A percentile compares a stretch with the other conserved stretches of the same genome.
phyloP scores from a whole-genome alignment of 208 protist species.

The Ichthyophonus hoferi region DNA sequence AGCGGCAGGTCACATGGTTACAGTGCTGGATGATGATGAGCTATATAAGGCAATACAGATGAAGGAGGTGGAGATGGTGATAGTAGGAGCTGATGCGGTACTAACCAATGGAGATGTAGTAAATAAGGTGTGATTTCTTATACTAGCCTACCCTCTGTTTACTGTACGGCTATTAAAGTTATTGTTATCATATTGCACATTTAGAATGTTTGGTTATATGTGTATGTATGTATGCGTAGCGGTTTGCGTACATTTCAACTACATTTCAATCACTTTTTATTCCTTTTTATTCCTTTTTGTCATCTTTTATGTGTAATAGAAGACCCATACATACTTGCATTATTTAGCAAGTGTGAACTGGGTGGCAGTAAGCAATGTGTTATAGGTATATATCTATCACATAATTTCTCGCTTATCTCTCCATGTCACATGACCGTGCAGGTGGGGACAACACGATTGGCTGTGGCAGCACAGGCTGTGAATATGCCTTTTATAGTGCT shows the following conservation, averaged over 20 bases:
- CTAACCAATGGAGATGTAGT: not conserved
- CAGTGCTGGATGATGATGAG: not conserved
- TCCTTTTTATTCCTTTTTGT: not conserved
- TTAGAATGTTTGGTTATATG: not conserved
- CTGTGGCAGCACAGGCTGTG: not conserved
- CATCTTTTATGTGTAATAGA: not conserved
- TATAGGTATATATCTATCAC: too few relatives aligned
- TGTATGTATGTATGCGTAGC: not conserved
- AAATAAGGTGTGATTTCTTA: not conserved
- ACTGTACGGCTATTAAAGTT: not conserved
- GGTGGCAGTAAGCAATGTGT: too few relatives aligned
- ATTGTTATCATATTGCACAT: not conserved
- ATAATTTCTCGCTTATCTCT: too few relatives aligned
- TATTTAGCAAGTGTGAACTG: not conserved
- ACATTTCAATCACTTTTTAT: not conserved
- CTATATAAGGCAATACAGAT: not conserved
- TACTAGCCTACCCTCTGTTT: too few relatives aligned
- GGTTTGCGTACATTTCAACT: not conserved
- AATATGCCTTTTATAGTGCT: not conserved
- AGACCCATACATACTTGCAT: not conserved
- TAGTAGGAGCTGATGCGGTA: not conserved
- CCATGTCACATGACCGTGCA: too few relatives aligned
- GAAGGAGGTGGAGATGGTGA: not conserved
- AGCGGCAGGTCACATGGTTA: not conserved
- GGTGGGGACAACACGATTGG: not conserved